Conservation (phyloP, 163 green algal species). For the Chloromonas sp. region DNA sequence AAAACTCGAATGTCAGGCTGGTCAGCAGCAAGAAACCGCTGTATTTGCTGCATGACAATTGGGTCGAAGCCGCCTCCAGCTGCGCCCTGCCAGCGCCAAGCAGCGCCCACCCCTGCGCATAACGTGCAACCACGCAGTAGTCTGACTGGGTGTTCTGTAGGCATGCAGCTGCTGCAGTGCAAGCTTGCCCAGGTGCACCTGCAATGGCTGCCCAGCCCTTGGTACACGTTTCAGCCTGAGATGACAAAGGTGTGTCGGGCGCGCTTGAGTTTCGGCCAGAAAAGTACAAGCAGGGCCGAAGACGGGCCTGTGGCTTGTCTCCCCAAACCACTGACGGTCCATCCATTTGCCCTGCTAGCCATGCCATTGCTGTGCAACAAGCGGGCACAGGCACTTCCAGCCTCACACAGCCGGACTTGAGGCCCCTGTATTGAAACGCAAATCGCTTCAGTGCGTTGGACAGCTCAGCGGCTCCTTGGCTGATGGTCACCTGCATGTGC, state of each 20-base stretch:
- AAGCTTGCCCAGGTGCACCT: conserved; percentile 16
- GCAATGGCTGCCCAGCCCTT: conserved; percentile 51
- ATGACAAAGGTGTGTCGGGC: conserved; percentile 50
- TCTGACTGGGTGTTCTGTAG: background rate
- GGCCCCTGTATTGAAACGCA: background rate
- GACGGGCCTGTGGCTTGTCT: background rate
- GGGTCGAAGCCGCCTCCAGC: conserved; percentile 38
- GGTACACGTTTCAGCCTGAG: conserved; percentile 35
- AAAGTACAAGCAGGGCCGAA: conserved; percentile 68
- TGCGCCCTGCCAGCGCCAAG: conserved; percentile 72
- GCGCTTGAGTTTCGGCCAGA: conserved; percentile 64
- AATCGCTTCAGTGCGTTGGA: background rate
- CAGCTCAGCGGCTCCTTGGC: background rate
- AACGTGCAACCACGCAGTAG: background rate
- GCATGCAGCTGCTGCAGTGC: background rate
- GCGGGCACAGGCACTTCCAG: conserved; percentile 64
- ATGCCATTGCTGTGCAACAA: conserved; percentile 32
- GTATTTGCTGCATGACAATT: conserved; percentile 46
- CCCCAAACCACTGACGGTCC: background rate
- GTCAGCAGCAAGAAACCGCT: conserved; percentile 60
- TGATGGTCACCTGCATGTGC: background rate
- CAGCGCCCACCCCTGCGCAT: conserved; percentile 55
- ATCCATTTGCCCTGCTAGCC: conserved; percentile 21
- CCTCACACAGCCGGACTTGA: conserved; percentile 45
- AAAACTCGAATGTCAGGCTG: conserved; percentile 53